These are phyloP conservation scores for Carnegiea gigantea DNA, from an alignment of 179 eudicot species.

Conservation along the genomic window DNA sequence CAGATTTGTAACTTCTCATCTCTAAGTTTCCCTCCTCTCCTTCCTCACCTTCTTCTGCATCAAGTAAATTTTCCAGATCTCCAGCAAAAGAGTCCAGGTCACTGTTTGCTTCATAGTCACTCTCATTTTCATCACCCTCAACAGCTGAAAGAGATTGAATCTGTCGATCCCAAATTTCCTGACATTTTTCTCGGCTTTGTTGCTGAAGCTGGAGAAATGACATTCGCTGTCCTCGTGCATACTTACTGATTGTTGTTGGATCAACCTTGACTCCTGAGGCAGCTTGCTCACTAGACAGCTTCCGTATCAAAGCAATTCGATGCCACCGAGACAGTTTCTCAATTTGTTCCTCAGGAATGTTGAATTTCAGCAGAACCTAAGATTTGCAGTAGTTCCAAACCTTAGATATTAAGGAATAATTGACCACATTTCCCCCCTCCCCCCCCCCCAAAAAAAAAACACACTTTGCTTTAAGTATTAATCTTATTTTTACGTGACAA, in stretches of 20 bases:
- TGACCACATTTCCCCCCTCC: neutral
- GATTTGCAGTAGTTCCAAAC: conserved; percentile 9
- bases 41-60: conserved; percentile 90
- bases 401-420: conserved; percentile 1
- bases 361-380: conserved; percentile 88
- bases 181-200: conserved; percentile 94
- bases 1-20: conserved; percentile 56
- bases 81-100: conserved; percentile 99
- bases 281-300: conserved; percentile 97
- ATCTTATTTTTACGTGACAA: neutral
- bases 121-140: conserved; percentile 89
- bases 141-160: conserved; percentile 71
- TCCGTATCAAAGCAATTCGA: conserved; percentile 92
- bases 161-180: conserved; percentile 98
- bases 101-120: conserved; percentile 89
- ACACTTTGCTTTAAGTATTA: neutral
- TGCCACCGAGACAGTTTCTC: conserved; percentile 90
- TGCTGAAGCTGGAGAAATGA: conserved; percentile 98
- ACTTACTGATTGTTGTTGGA: conserved; percentile 85
- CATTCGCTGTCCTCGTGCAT: conserved; percentile 98
- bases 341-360: conserved; percentile 84
- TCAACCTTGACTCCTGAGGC: conserved; percentile 84
- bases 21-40: conserved; percentile 64
- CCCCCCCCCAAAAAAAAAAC: neutral
- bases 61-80: conserved; percentile 92